Evolutionary conservation across 768 basidiomycete genomes (phyloP), one percentile per base, ranked within the genome.

Genomic region (Auricularia heimuer): DNA sequence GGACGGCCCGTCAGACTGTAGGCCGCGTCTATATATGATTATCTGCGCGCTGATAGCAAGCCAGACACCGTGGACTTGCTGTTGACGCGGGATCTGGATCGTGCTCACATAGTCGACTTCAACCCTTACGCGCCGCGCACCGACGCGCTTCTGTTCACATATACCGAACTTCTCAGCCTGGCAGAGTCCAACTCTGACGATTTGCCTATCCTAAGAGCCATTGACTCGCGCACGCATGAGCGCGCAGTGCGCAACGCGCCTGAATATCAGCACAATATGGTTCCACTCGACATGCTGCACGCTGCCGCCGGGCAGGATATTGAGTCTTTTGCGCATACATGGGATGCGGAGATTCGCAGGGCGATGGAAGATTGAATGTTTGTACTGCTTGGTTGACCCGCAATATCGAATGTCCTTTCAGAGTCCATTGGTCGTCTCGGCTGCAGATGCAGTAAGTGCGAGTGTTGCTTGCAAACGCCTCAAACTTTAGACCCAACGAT

Each of bases 61-160:
- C 10, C 70, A 95, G 95, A 97, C 71, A 78, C 83, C 8, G 88
- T 98, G 70, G 95, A 98, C 73, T 75, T 97, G 58, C 83, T 95
- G 66, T 82, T 98, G 42, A 93, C 92, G 2, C 87, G 92, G 35
- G 86, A 94, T 73, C 79, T 92, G 42, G 74, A 81, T 1, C 81
- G 85, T 11, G 90, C 85, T 16, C 89, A 94, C 74, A 79, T 98
- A 69, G 73, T 98, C 71, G 96, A 98, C 73, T 93, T 98, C 76
- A 94, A 94, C 68, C 92, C 94, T 0, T 97, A 89, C 70, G 83
- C 87, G 11, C 83, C 86, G 3, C 85, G 84, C 44, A 97, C 96
- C n/a, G 94, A 98, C 70, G 74, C 93, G 0, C 82, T 96, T 0
- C 79, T 97, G 18, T 98, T 96, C 76, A 83, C 82, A 1, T 98